Base-by-base conservation (phyloP, 495 filamentous ascomycete species). In the Talaromyces trachyspermus region DNA sequence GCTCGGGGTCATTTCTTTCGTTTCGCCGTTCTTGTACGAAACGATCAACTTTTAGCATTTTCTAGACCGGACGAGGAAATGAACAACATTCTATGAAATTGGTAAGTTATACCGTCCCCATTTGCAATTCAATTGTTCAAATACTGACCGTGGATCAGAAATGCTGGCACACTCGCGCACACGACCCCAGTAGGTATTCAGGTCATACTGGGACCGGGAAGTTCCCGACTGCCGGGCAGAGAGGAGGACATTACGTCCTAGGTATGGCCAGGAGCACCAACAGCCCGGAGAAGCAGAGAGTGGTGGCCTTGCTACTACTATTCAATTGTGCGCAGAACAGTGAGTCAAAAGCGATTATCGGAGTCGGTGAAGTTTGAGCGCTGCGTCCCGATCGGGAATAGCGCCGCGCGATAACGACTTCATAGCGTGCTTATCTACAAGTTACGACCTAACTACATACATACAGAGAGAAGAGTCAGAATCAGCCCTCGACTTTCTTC, bases 71-170 rank as follows among this genome's bases (percentile, higher is more conserved):
- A 64, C 19, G 70, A 68, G 25, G 85, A 84, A n/a, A 86, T 80
- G 45, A 95, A 70, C 25, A 95, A 75, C 19, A 85, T 96, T 58
- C 89, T 95, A 57, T 18, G 18, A 12, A 15, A 1, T 9, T 17
- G 32, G 42, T 36, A 49, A 36, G 12, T 32, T 33, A 26, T 6
- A 20, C 46, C 26, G 6, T 11, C 1, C 32, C 11, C 27, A 11
- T 12, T 11, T 8, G 17, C 24, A 20, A 26, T 24, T 12, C 20
- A 17, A 44, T 29, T 20, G 39, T 43, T 44, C 55, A 64, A 84
- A 82, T 75, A 98, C 92, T n/a, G n/a, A n/a, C n/a, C 90, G 91
- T 51, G 92, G 92, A 72, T 98, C 92, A 61, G 89, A 82, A 51
- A 98, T 80, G 56, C 91, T 83, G 10, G 84, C 86, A 3, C 89